phyloP scores from a whole-genome alignment of 176 grass and related monocot genomes.

The Cenchrus americanus region DNA sequence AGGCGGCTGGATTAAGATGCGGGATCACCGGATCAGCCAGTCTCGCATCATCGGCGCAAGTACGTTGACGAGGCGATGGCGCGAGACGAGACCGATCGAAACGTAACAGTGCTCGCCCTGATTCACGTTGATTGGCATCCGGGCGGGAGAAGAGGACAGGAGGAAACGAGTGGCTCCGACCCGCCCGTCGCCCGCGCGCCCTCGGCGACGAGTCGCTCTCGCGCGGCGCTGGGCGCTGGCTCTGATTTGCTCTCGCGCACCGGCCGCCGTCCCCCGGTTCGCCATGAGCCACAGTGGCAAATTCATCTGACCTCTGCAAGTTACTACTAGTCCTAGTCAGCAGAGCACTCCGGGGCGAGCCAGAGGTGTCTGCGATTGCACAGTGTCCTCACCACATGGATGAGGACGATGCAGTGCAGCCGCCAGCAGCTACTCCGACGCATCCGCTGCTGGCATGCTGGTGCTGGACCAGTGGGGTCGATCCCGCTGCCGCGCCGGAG shows the following conservation, averaged over 20 bases:
- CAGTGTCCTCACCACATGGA: neutral
- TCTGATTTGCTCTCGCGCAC: neutral
- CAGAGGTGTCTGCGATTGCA: neutral
- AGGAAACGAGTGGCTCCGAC: constrained; percentile 7
- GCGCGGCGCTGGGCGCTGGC: neutral
- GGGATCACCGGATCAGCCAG: too few relatives aligned
- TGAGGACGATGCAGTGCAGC: too few relatives aligned
- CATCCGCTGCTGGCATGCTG: neutral
- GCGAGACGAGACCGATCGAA: neutral
- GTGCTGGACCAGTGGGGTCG: constrained; percentile 17
- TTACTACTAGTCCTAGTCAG: neutral
- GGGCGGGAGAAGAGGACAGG: neutral
- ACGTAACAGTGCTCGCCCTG: neutral
- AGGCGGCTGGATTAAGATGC: neutral
- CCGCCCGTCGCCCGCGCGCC: too few relatives aligned
- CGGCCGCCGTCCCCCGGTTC: neutral
- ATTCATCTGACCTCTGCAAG: neutral
- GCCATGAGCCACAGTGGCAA: too few relatives aligned
- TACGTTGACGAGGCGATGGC: neutral
- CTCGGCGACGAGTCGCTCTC: neutral
- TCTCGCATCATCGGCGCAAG: neutral
- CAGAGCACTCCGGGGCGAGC: neutral
- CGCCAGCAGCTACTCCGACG: neutral
- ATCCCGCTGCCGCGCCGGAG: neutral
- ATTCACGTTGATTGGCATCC: neutral